A percentile compares a stretch with the other conserved stretches of the same genome.
Conservation (phyloP, 2,329 filamentous ascomycete species). For the Claviceps arundinis region DNA sequence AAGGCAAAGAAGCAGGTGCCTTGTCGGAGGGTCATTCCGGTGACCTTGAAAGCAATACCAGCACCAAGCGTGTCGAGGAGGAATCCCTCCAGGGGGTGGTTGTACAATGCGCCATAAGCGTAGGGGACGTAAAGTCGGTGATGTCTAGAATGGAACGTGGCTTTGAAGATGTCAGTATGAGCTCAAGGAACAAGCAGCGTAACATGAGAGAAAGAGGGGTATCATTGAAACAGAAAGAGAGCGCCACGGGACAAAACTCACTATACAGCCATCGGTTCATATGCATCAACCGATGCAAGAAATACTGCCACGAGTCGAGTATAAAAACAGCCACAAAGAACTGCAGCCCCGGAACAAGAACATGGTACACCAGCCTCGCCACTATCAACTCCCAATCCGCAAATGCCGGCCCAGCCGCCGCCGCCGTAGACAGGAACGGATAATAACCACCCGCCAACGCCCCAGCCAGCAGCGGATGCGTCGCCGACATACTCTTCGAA, state of each 20-base stretch:
- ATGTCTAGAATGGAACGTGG: slow-evolving; percentile 84
- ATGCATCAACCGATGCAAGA: slow-evolving; percentile 92
- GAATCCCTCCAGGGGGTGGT: slow-evolving; percentile 90
- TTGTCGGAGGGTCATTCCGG: slow-evolving; percentile 73
- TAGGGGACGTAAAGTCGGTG: slow-evolving; percentile 97
- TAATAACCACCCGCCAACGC: slow-evolving; percentile 71
- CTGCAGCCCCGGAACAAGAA: slow-evolving; percentile 62
- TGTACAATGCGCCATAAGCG: slow-evolving; percentile 92
- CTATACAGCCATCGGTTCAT: slow-evolving; percentile 95
- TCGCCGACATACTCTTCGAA: slow-evolving; percentile 58
- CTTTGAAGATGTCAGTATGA: slow-evolving; percentile 25
- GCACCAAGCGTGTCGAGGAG: slow-evolving; percentile 83
- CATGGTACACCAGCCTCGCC: slow-evolving; percentile 70
- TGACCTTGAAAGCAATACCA: slow-evolving; percentile 67
- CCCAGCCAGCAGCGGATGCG: slow-evolving; percentile 62
- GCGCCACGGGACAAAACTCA: slow-evolving; percentile 31
- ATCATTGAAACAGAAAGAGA: neutral
- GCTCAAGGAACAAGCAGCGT: neutral
- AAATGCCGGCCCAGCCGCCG: slow-evolving; percentile 56
- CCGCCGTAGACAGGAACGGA: slow-evolving; percentile 48
- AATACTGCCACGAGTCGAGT: slow-evolving; percentile 97
- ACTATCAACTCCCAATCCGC: slow-evolving; percentile 66
- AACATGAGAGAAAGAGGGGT: neutral
- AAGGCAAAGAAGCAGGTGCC: slow-evolving; percentile 80
- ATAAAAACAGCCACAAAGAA: slow-evolving; percentile 61